Base-by-base conservation (phyloP, 768 basidiomycete genomes). In the Pulveroboletus sp. region DNA sequence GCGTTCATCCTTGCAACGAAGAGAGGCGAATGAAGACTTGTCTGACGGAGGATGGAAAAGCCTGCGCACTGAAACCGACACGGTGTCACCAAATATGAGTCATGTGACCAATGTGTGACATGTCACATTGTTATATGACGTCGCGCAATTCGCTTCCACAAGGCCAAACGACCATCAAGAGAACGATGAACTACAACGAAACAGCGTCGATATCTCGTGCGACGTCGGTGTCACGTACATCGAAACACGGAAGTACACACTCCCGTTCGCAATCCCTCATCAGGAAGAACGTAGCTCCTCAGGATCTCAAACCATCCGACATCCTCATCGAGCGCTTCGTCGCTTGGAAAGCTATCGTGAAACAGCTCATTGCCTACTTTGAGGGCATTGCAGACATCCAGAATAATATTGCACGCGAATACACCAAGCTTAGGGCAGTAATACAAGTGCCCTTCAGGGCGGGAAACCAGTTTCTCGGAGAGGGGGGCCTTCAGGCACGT, bases 401-500 rank as follows among this genome's bases (percentile, higher is more conserved):
- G 73, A 91, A 90, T 69, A 94, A 94, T 67, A 87, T 91, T 6
- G 93, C 94, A 11, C 82, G 83, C 54, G 95, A 98, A 70, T 79
- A 97, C 63, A 89, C 86, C 6, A 94, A 95, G 67, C 83, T 99
- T 39, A 89, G 89, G 9, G 92, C 86, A 2, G 91, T 98, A 53
- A 95, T 99, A 53, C 95, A 99, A 67, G 95, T 98, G 0, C 96
- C 96, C 0, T 98, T 99, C 74, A 76, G 86, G 32, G 81, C 90
- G 3, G 94, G 93, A 7, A 95, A 96, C 70, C 95, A 98, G 73
- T 99, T 99, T 65, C 76, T 99, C 5, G 96, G 96, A n/a, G 93
- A 98, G 68, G 91, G 90, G 11, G 95, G 96, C 42, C 73, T 99
- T 43, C 92, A 94, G 79, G 85, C 80, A 51, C 31, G 75, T 48